Evolutionary conservation across 805 yeast species (phyloP), one percentile per base, ranked within the genome.

Genomic region (Candida xyloterini): DNA sequence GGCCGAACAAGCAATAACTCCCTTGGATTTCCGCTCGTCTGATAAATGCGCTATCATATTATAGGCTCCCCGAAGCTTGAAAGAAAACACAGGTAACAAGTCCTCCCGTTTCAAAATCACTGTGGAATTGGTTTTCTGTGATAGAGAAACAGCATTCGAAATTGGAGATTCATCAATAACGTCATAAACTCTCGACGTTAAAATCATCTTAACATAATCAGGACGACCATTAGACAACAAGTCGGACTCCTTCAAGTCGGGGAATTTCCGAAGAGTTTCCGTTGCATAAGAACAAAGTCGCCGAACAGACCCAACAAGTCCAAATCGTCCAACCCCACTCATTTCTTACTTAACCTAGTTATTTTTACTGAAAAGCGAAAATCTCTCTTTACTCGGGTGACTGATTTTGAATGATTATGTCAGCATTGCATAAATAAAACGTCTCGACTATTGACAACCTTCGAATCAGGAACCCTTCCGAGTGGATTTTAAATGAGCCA

Each of bases 1-100:
- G 4, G 99, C 99, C 22, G 97, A 88, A 56, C 98, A 93, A 0
- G 98, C 97, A 59, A 95, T 84, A 40, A 93, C 97, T 53, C 99
- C 99, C 34, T 74, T 71, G 60, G 87, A 53, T 48, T 81, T 74
- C 52, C 81, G 69, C 32, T 74, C 77, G n/a, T 76, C 65, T 38
- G 80, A 78, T 35, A 93, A 65, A 54, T 91, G 86, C 25, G 98
- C 95, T 53, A 93, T 84, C 95, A 88, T 89, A 62, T 93, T 93
- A 66, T 90, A 88, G 13, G 99, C 99, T 43, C 99, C 99, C 61
- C 99, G 81, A 44, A 93, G 72, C 66, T 93, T 93, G 76, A 93
- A 93, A 31, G 95, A 84, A 63, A 93, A 95, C 5, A 93, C 99
- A 0, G 99, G 98, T 42, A 88, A 73, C 26, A 89, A 70, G 57